Base-by-base conservation (phyloP, 768 basidiomycete genomes). In the Suillus spraguei region DNA sequence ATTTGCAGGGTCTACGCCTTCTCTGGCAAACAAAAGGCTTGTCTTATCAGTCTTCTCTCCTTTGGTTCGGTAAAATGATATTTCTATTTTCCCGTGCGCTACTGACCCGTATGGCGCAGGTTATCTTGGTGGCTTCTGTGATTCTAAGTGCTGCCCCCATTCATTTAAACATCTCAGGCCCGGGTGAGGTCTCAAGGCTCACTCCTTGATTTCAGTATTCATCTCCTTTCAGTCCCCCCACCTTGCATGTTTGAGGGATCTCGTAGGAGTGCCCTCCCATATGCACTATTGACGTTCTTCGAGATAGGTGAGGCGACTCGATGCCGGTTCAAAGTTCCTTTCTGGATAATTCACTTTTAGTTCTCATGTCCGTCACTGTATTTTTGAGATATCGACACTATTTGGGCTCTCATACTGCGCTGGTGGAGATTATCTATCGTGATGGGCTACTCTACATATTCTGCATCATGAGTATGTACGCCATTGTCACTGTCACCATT, bases 321-420 rank as follows among this genome's bases (percentile, higher is more conserved):
- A 28, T 20, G 4, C n/a, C 7, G 9, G 17, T 59, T 17, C 39
- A 59, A 59, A 49, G 7, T 28, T 39, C n/a, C 7, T 32, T 13
- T 6, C 5, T 33, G n/a, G 11, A 53, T n/a, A 3, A 33, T 33
- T 6, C 6, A n/a, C 52, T 4, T 17, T 28, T 3, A 61, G 60
- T 59, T 55, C 28, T 61, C 16, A 56, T 61, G 28, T 54, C 16
- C 38, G 5, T 28, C 11, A 61, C 53, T n/a, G 39, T 11, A 41
- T 59, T 14, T 55, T 24, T 56, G 28, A 61, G 60, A 61, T 33
- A 56, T 41, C 47, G 39, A 33, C 47, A 61, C 52, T 61, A 59
- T 59, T 22, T n/a, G 16, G 47, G 20, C n/a, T 38, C 60, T 9
- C n/a, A 36, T 38, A 38, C 35, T 7, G 13, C 28, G 14, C 9